Evolutionary conservation across 495 filamentous ascomycete genomes (phyloP).

Genomic region (Penicillium simplicissimum): DNA sequence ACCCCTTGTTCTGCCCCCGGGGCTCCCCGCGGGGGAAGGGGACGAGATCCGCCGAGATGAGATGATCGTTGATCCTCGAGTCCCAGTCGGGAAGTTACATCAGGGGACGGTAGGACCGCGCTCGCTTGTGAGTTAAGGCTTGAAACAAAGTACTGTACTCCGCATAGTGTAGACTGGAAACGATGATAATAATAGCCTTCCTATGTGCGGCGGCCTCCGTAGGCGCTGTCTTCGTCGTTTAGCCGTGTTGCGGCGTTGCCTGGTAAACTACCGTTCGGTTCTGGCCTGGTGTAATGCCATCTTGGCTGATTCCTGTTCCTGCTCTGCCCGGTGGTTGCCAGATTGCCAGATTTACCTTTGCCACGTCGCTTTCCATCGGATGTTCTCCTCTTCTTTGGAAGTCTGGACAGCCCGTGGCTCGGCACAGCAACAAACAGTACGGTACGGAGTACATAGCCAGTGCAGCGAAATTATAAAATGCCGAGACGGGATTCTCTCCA

Average conservation of each 20-base stretch:
- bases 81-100: constrained; percentile 27
- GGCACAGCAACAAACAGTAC: not conserved
- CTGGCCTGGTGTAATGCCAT: not conserved
- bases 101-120: not conserved
- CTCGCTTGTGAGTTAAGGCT: not conserved
- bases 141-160: not conserved
- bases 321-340: constrained; percentile 1
- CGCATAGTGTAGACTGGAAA: not conserved
- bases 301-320: constrained; percentile 5
- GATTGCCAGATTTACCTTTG: not conserved
- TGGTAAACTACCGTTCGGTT: not conserved
- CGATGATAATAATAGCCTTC: not conserved
- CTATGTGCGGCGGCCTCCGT: constrained; percentile 18
- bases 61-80: constrained; percentile 20
- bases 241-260: not conserved
- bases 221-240: constrained; percentile 6
- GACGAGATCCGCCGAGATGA: constrained; percentile 13
- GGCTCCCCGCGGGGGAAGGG: constrained; percentile 24
- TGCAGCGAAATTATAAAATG: not conserved
- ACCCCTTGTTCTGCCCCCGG: constrained; percentile 9
- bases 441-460: no score
- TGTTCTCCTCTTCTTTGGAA: not conserved
- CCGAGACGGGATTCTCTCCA: not conserved
- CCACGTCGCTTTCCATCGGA: constrained; percentile 1
- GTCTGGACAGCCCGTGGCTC: not conserved